A percentile compares a stretch with the other conserved stretches of the same genome.
Evolutionary conservation across 2,329 filamentous ascomycete genomes (phyloP).

Genomic region (Colletotrichum sp.): DNA sequence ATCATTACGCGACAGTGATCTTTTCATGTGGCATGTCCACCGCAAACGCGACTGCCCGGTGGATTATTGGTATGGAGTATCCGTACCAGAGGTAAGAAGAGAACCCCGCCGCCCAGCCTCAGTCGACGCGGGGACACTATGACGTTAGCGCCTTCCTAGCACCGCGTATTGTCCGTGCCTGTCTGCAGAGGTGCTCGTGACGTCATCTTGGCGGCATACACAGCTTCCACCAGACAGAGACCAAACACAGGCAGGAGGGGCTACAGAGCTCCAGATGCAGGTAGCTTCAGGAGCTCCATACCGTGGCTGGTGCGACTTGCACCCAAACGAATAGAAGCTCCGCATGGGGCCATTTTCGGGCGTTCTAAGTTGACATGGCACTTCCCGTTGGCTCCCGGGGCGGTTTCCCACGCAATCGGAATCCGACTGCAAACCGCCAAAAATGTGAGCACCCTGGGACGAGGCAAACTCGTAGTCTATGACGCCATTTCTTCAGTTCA

Average conservation of each 20-base stretch:
- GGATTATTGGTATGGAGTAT: not conserved
- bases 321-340: not conserved
- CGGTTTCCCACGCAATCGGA: not conserved
- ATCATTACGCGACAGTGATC: slow-evolving; percentile 8
- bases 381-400: not conserved
- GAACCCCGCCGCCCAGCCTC: not conserved
- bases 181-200: not conserved
- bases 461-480: slow-evolving; percentile 9
- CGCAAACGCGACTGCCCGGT: not conserved
- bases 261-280: not conserved
- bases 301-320: slow-evolving; percentile 12
- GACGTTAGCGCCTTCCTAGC: slow-evolving; percentile 3
- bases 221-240: not conserved
- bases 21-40: slow-evolving; percentile 15
- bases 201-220: not conserved
- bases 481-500: slow-evolving; percentile 21
- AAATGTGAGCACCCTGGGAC: not conserved
- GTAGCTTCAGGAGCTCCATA: slow-evolving; percentile 2
- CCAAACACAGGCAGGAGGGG: not conserved
- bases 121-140: slow-evolving; percentile 3
- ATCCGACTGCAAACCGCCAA: not conserved
- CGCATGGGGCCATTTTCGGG: slow-evolving; percentile 4
- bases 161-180: not conserved
- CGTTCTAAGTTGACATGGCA: slow-evolving; percentile 1
- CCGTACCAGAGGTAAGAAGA: not conserved